Conservation (phyloP, 441 rosid genomes). For the Corymbia calophylla region DNA sequence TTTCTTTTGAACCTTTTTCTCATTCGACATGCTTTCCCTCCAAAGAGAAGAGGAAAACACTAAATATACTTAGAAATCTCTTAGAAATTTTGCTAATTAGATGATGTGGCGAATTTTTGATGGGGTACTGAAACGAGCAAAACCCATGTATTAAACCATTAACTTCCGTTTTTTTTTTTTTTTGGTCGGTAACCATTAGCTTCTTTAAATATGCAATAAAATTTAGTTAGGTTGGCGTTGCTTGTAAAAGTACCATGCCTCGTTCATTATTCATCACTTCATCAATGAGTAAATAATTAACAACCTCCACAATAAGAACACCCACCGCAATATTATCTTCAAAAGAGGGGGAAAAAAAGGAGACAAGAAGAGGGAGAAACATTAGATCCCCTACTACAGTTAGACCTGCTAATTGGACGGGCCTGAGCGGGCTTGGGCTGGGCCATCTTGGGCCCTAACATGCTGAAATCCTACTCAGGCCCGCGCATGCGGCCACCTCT, state of each 20-base stretch:
- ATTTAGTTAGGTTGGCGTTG: not conserved
- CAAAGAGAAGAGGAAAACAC: not conserved
- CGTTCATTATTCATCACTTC: not conserved
- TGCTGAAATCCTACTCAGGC: not conserved
- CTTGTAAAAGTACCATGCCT: not conserved
- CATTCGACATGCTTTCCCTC: not conserved
- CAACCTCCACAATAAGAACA: not conserved
- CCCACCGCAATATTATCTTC: not conserved
- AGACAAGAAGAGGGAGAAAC: not conserved
- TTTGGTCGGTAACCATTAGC: too few relatives aligned
- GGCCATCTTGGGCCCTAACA: not conserved
- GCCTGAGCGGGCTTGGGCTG: not conserved
- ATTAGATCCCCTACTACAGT: not conserved
- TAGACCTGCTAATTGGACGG: not conserved
- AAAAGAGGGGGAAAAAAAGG: not conserved
- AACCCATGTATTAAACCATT: too few relatives aligned
- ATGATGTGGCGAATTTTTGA: not conserved
- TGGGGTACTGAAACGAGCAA: not conserved
- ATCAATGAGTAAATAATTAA: not conserved
- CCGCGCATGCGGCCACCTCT: not conserved
- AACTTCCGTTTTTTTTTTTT: too few relatives aligned
- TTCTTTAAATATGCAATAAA: not conserved
- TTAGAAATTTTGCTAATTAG: not conserved
- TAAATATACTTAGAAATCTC: not conserved
- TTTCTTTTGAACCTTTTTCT: not conserved